phyloP scores from a whole-genome alignment of 2,329 filamentous ascomycete species.

The Clathrospora elynae region DNA sequence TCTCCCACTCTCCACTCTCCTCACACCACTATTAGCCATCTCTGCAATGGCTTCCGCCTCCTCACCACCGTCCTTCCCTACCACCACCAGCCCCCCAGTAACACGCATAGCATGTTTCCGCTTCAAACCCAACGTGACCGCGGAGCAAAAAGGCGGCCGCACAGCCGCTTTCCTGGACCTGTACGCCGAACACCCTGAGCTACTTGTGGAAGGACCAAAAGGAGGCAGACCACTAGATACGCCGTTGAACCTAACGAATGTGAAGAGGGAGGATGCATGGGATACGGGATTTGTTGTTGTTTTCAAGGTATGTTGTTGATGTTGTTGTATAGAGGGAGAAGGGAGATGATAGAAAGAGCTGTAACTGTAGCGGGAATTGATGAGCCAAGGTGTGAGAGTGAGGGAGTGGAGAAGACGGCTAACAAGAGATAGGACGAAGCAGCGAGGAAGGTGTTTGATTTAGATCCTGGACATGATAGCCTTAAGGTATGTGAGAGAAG shows the following conservation, averaged over 20 bases:
- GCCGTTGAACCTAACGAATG: constrained; percentile 27
- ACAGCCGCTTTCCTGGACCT: constrained; percentile 30
- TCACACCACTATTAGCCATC: neutral
- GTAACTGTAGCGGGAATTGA: no score
- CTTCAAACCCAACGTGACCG: constrained; percentile 22
- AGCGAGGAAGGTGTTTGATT: constrained; percentile 30
- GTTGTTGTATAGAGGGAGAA: neutral
- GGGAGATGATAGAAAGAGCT: neutral
- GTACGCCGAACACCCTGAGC: constrained; percentile 25
- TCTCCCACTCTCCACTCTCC: neutral
- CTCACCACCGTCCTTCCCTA: neutral
- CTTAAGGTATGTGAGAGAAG: constrained; percentile 25
- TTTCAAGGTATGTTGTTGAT: constrained; percentile 28
- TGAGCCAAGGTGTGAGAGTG: no score
- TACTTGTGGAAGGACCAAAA: constrained; percentile 21
- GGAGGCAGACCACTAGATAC: constrained; percentile 31
- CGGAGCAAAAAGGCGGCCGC: constrained; percentile 28
- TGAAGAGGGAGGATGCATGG: constrained; percentile 31
- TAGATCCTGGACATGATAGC: constrained; percentile 28
- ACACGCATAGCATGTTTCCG: constrained; percentile 34
- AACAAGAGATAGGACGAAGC: constrained; percentile 20
- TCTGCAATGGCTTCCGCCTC: neutral
- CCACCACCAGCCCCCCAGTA: constrained; percentile 9
- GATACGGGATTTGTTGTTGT: constrained; percentile 35
- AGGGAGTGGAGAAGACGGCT: neutral